Base-by-base conservation (phyloP, 2,329 filamentous ascomycete genomes). In the Spiromastix sp. region DNA sequence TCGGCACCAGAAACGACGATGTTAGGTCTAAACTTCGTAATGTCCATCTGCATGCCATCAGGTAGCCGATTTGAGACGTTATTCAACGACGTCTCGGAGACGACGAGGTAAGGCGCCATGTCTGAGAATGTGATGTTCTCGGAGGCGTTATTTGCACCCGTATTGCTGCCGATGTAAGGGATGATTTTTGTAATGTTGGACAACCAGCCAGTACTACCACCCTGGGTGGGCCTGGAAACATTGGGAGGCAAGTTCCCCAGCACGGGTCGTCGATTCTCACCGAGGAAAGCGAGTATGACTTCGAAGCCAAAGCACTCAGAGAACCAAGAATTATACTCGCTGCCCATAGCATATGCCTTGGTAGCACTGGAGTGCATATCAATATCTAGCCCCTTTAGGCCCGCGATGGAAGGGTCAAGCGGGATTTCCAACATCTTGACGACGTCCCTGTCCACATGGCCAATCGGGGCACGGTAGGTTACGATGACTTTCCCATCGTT, bases 21-120 rank as follows among this genome's bases (percentile, higher is more conserved):
- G 51, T 85, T 86, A 1, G 81, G 79, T 22, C 82, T 72, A 55
- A 85, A 82, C 47, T 80, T 81, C 25, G 69, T 70, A 52, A 81
- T 73, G 35, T 79, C 76, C 60, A 81, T 69, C 13, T 60, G 49
- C 19, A 67, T 56, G 9, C 59, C 63, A 0, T 53, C 52, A 0
- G 67, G 59, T 4, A 85, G 56, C 3, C 77, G 68, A 4, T 54
- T 52, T 21, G 72, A 74, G 30, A 93, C 72, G 46, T 83, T 69
- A 13, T 67, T 59, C n/a, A 87, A 68, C 1, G 82, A 91, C 2
- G 74, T 70, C 41, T 77, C 68, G 1, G 78, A 83, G 4, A 79
- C 70, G 16, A 94, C 57, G 10, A 94, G 70, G 53, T 81, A 82
- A 1, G 84, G 80, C 1, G 83, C 82, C 43, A 74, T 73, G 56